Conservation (phyloP, 495 filamentous ascomycete genomes). For the Penicillium coffeae region DNA sequence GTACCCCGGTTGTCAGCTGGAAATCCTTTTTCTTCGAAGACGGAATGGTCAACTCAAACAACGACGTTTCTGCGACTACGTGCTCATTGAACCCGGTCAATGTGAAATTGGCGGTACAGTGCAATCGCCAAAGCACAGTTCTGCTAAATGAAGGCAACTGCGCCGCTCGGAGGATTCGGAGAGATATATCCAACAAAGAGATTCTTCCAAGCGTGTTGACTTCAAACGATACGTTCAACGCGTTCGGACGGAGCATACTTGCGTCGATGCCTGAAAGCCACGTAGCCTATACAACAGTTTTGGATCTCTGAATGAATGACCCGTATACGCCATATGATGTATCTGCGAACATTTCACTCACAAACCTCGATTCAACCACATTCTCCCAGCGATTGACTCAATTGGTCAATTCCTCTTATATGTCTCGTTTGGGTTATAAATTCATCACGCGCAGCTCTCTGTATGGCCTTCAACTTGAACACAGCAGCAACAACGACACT, state of each 20-base stretch:
- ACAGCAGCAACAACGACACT: background rate
- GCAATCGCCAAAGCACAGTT: too few relatives aligned
- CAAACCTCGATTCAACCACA: background rate
- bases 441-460: background rate
- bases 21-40: background rate
- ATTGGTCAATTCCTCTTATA: constrained; percentile 1
- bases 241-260: too few relatives aligned
- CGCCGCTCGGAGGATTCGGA: too few relatives aligned
- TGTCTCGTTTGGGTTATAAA: background rate
- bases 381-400: background rate
- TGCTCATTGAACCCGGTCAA: background rate
- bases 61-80: background rate
- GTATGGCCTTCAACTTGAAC: background rate
- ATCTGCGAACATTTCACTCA: background rate
- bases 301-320: background rate
- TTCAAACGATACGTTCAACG: too few relatives aligned
- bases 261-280: too few relatives aligned
- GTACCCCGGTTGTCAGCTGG: background rate
- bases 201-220: too few relatives aligned
- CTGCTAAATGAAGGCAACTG: too few relatives aligned
- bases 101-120: background rate
- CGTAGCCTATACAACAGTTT: too few relatives aligned
- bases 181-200: too few relatives aligned
- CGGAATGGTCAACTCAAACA: background rate
- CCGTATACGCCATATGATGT: background rate